Conservation (phyloP, 495 filamentous ascomycete species). For the Wilcoxina mikolae region DNA sequence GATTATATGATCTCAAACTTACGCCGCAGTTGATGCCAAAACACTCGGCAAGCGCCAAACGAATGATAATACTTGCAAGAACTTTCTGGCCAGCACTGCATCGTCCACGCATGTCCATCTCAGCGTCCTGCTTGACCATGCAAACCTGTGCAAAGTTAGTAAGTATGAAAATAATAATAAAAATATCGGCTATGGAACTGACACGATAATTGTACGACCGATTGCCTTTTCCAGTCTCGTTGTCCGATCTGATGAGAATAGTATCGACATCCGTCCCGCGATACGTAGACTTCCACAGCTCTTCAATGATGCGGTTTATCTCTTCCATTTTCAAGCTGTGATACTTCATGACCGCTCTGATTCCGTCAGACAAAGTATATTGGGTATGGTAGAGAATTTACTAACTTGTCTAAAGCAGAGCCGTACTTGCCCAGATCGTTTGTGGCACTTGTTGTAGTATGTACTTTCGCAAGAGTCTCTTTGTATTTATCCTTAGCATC, state of each 20-base stretch:
- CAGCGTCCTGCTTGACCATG: slow-evolving; percentile 92
- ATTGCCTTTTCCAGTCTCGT: slow-evolving; percentile 57
- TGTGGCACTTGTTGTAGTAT: slow-evolving; percentile 81
- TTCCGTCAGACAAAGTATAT: background rate
- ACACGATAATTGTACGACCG: slow-evolving; percentile 94
- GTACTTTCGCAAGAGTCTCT: slow-evolving; percentile 76
- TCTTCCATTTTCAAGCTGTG: slow-evolving; percentile 96
- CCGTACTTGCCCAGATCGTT: slow-evolving; percentile 75
- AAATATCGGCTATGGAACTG: background rate
- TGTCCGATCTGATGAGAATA: slow-evolving; percentile 84
- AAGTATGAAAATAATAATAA: too few species aligned
- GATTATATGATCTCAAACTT: slow-evolving; percentile 11
- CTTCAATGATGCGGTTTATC: slow-evolving; percentile 85
- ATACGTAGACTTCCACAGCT: slow-evolving; percentile 94
- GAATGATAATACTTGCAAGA: slow-evolving; percentile 93
- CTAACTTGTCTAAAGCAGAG: slow-evolving; percentile 60
- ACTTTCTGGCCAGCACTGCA: slow-evolving; percentile 96
- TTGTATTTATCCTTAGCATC: slow-evolving; percentile 70
- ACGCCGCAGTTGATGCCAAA: slow-evolving; percentile 88
- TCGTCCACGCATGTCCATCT: slow-evolving; percentile 99
- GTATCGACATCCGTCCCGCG: slow-evolving; percentile 96
- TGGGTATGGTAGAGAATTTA: background rate
- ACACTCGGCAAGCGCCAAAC: slow-evolving; percentile 86
- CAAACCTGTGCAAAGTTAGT: slow-evolving; percentile 35
- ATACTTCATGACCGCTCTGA: slow-evolving; percentile 79